Conservation (phyloP, 163 green algal genomes). For the Scenedesmus sp. region DNA sequence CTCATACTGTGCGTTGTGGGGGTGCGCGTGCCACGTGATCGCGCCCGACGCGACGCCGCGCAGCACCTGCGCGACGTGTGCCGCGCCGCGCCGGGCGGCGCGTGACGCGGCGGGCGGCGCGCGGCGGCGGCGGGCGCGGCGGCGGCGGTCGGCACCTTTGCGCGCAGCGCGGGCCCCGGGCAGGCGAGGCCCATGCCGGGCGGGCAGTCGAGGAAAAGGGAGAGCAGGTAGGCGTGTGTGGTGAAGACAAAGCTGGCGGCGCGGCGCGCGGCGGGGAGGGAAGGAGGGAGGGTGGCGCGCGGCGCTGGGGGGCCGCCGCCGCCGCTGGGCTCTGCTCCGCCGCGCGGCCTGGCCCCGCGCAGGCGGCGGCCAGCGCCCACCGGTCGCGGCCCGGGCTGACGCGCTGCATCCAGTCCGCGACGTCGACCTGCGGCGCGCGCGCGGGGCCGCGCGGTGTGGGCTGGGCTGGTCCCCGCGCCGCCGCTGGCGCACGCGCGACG, state of each 20-base stretch:
- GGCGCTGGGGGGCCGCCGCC: too few relatives aligned
- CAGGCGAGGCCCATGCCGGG: slow-evolving; percentile 63
- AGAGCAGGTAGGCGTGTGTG: slow-evolving; percentile 67
- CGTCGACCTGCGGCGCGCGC: background rate
- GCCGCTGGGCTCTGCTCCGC: too few relatives aligned
- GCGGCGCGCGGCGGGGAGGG: background rate
- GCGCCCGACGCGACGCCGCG: slow-evolving; percentile 6
- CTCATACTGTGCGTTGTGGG: slow-evolving; percentile 70
- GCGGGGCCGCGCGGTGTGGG: background rate
- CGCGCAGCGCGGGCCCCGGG: slow-evolving; percentile 32
- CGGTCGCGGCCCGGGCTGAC: slow-evolving; percentile 16
- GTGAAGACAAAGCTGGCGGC: slow-evolving; percentile 13
- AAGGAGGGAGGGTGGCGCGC: background rate
- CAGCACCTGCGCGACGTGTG: too few relatives aligned
- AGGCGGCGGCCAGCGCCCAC: too few relatives aligned
- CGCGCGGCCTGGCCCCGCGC: too few relatives aligned
- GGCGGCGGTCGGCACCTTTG: slow-evolving; percentile 25
- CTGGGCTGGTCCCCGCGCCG: background rate
- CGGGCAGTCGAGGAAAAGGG: slow-evolving; percentile 72
- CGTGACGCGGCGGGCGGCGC: too few relatives aligned
- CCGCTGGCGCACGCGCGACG: too few relatives aligned
- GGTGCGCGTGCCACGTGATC: slow-evolving; percentile 69
- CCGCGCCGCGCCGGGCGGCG: too few relatives aligned
- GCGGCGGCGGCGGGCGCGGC: too few relatives aligned
- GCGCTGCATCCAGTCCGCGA: slow-evolving; percentile 16